Evolutionary conservation across 305 asterid genomes (phyloP).

Genomic region (Plantago coronopus): DNA sequence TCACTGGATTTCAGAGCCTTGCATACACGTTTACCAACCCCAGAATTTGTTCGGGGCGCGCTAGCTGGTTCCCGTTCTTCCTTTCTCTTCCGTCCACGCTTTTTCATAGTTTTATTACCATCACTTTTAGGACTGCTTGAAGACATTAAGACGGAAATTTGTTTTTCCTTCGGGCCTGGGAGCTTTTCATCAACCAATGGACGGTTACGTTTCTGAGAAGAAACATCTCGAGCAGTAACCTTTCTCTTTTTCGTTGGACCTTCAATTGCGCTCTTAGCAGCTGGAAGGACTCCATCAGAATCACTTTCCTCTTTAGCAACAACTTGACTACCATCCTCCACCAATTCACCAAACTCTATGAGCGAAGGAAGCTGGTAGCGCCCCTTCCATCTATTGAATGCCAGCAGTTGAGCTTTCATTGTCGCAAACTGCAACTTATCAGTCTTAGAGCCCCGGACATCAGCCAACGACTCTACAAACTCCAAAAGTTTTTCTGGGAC

Average conservation of each 20-base stretch:
- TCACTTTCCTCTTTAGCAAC: slow-evolving; percentile 22
- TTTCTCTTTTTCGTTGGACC: slow-evolving; percentile 34
- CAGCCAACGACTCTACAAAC: slow-evolving; percentile 45
- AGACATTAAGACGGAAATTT: slow-evolving; percentile 30
- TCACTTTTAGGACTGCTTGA: slow-evolving; percentile 19
- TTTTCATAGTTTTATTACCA: slow-evolving; percentile 25
- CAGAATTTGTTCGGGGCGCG: not conserved
- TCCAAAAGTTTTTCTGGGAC: slow-evolving; percentile 40
- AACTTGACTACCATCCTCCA: slow-evolving; percentile 34
- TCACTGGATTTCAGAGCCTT: slow-evolving; percentile 7
- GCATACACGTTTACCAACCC: not conserved
- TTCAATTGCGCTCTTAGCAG: slow-evolving; percentile 5
- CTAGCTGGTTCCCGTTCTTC: slow-evolving; percentile 11
- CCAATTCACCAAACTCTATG: slow-evolving; percentile 25
- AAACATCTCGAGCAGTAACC: slow-evolving; percentile 27
- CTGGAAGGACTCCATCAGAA: slow-evolving; percentile 24
- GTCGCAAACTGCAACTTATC: slow-evolving; percentile 38
- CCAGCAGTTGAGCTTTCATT: slow-evolving; percentile 49
- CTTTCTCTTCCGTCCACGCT: slow-evolving; percentile 25
- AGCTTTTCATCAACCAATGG: slow-evolving; percentile 23
- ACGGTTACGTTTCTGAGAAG: slow-evolving; percentile 32
- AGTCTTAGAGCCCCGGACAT: slow-evolving; percentile 28
- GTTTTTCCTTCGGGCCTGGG: slow-evolving; percentile 32
- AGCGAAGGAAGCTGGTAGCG: slow-evolving; percentile 37
- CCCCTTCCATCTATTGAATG: slow-evolving; percentile 67